A percentile compares a stretch with the other conserved stretches of the same genome.
phyloP scores from a whole-genome alignment of 176 grass and related monocot species.

The Eragrostis curvula region DNA sequence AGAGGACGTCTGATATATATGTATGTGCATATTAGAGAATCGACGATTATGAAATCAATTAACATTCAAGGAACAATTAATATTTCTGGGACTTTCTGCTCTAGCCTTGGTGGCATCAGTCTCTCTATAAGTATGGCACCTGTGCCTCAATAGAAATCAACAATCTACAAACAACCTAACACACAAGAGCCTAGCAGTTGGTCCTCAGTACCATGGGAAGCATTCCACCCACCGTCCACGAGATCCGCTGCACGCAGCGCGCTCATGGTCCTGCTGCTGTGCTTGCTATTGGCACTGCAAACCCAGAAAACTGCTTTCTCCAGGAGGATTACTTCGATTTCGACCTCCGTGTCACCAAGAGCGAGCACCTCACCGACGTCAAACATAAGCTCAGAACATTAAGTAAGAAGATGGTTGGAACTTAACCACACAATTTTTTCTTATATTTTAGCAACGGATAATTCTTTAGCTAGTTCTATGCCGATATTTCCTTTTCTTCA shows the following conservation, averaged over 20 bases:
- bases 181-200: no score
- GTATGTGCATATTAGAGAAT: no score
- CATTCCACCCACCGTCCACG: background rate
- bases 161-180: background rate
- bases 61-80: no score
- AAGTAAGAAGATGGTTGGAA: slow-evolving; percentile 33
- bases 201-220: slow-evolving; percentile 6
- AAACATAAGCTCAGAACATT: slow-evolving; percentile 68
- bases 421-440: no score
- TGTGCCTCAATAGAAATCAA: no score
- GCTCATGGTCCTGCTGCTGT: slow-evolving; percentile 62
- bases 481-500: no score
- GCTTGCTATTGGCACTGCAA: slow-evolving; percentile 74
- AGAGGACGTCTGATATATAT: no score
- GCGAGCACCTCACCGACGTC: slow-evolving; percentile 71
- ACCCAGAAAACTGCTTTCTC: slow-evolving; percentile 43
- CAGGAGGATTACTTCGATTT: slow-evolving; percentile 72
- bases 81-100: no score
- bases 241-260: slow-evolving; percentile 40
- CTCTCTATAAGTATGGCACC: no score
- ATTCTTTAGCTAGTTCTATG: no score
- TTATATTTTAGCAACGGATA: no score
- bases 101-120: background rate
- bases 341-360: slow-evolving; percentile 79
- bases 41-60: no score